Percentiles rank a stretch among this genome's conserved stretches.
Conservation (phyloP, 192 early-diverging fungal species). For the Backusella luteola region DNA sequence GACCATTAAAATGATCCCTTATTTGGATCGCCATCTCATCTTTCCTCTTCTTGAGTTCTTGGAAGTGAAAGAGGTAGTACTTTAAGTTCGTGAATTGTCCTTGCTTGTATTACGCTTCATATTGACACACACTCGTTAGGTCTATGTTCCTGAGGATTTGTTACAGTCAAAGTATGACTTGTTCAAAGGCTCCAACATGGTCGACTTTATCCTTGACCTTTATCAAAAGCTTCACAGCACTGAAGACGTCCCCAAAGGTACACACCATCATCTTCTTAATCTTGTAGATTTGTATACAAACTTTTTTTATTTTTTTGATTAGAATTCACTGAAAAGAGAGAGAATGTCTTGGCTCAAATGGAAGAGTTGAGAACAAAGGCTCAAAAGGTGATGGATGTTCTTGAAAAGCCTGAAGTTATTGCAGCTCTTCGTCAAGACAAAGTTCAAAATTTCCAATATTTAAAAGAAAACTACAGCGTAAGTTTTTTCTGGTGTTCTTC, state of each 20-base stretch:
- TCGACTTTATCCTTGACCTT: slow-evolving; percentile 85
- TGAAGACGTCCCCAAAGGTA: slow-evolving; percentile 75
- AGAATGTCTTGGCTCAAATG: slow-evolving; percentile 70
- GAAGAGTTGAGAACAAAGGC: slow-evolving; percentile 73
- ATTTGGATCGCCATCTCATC: slow-evolving; percentile 91
- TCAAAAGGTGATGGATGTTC: slow-evolving; percentile 82
- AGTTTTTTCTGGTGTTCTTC: background rate
- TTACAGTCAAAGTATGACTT: slow-evolving; percentile 89
- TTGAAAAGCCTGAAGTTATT: slow-evolving; percentile 90
- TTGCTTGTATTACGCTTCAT: background rate
- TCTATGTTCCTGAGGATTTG: slow-evolving; percentile 77
- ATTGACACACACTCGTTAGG: slow-evolving; percentile 38
- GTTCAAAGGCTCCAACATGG: slow-evolving; percentile 88
- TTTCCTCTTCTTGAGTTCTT: slow-evolving; percentile 92
- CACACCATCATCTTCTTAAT: background rate
- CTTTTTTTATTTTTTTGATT: background rate
- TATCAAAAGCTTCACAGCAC: slow-evolving; percentile 78
- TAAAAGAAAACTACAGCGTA: slow-evolving; percentile 83
- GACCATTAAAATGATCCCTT: slow-evolving; percentile 76
- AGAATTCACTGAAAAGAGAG: slow-evolving; percentile 70
- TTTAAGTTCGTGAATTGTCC: background rate
- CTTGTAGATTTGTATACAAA: background rate
- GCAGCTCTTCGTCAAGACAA: slow-evolving; percentile 92
- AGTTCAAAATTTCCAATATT: slow-evolving; percentile 84
- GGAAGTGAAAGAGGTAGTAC: slow-evolving; percentile 63